Percentiles rank a stretch among this genome's conserved stretches.
Evolutionary conservation across 306 rosid genomes (phyloP).

Genomic region (Pyrus betulifolia): DNA sequence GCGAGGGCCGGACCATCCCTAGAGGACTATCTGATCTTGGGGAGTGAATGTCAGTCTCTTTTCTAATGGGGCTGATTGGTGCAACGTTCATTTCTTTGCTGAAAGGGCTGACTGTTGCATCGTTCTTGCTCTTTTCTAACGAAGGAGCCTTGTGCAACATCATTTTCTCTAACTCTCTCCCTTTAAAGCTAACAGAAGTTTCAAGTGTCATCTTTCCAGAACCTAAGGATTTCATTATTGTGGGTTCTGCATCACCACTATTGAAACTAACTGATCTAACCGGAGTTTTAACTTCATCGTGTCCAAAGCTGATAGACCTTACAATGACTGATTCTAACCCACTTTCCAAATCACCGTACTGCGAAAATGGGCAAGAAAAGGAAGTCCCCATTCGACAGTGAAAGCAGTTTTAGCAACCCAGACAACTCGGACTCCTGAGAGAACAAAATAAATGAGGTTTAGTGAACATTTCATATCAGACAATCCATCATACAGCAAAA

Average conservation of each 20-base stretch:
- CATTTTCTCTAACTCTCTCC: constrained; percentile 35
- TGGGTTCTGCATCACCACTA: constrained; percentile 55
- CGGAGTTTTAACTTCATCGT: constrained; percentile 43
- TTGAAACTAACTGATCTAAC: constrained; percentile 65
- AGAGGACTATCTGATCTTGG: constrained; percentile 24
- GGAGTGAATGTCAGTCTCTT: constrained; percentile 34
- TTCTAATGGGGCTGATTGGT: constrained; percentile 28
- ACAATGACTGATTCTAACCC: constrained; percentile 54
- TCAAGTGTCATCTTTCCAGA: constrained; percentile 71
- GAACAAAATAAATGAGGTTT: constrained; percentile 7
- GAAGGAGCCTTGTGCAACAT: constrained; percentile 28
- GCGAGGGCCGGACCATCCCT: constrained; percentile 30
- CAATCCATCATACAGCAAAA: constrained; percentile 2
- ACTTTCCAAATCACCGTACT: constrained; percentile 49
- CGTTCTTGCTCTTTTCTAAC: constrained; percentile 17
- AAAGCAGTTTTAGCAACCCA: constrained; percentile 16
- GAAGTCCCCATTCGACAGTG: constrained; percentile 61
- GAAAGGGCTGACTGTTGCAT: constrained; percentile 18
- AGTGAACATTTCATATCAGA: constrained; percentile 10
- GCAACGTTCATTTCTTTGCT: constrained; percentile 33
- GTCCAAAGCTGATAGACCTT: constrained; percentile 63
- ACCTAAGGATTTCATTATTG: constrained; percentile 47
- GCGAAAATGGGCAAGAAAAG: constrained; percentile 69
- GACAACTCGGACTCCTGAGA: constrained; percentile 29
- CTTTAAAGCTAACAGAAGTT: constrained; percentile 68